Percentiles rank a stretch among this genome's conserved stretches.
These are phyloP conservation scores for Raffaelea albimanens DNA, from an alignment of 2,329 filamentous ascomycete species.

Conservation along the genomic window DNA sequence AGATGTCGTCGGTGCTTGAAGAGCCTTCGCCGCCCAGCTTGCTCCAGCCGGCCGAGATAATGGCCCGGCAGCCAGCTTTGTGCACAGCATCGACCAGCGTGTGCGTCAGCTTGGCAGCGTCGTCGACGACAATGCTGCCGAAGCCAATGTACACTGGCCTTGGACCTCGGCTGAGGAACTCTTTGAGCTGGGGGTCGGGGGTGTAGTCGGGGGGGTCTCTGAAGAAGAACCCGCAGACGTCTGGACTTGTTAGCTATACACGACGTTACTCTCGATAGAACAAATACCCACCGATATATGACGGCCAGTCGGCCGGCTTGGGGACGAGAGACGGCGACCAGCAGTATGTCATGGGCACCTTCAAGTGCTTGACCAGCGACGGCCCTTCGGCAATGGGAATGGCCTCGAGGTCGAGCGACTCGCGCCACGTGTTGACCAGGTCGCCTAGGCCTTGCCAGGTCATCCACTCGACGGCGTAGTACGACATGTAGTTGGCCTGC, in stretches of 20 bases:
- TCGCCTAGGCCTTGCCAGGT: conserved; percentile 83
- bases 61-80: conserved; percentile 53
- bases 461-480: conserved; percentile 72
- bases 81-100: conserved; percentile 64
- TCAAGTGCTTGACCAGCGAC: conserved; percentile 29
- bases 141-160: conserved; percentile 77
- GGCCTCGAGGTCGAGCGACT: conserved; percentile 61
- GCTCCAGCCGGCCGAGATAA: conserved; percentile 85
- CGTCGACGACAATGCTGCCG: conserved; percentile 71
- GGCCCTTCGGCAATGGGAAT: conserved; percentile 32
- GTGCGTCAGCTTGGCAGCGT: conserved; percentile 60
- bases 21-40: conserved; percentile 63
- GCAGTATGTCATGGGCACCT: conserved; percentile 83
- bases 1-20: conserved; percentile 58
- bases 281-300: not conserved
- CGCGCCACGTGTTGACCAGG: conserved; percentile 62
- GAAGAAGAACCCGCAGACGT: conserved; percentile 6
- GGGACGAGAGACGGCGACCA: conserved; percentile 68
- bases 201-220: conserved; percentile 58
- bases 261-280: not conserved
- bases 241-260: not conserved
- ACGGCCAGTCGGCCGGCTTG: conserved; percentile 14
- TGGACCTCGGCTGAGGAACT: conserved; percentile 58
- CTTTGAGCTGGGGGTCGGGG: conserved; percentile 53
- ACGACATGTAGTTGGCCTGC: conserved; percentile 64